Percentiles rank a stretch among this genome's conserved stretches.
These are phyloP conservation scores for Punctularia strigosozonata DNA, from an alignment of 768 basidiomycete species.

Conservation along the genomic window DNA sequence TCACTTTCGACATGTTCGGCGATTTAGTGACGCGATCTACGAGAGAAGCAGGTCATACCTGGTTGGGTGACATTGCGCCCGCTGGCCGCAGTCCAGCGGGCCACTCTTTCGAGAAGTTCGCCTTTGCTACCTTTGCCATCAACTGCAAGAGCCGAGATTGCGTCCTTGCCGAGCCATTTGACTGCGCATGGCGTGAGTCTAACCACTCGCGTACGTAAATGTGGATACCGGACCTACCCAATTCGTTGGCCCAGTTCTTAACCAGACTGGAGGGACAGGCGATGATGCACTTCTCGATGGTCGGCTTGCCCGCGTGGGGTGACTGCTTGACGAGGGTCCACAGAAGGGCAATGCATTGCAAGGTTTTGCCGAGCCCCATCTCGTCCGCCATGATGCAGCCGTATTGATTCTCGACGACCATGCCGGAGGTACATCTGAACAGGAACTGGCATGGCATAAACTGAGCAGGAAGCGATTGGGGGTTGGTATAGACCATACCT, in stretches of 20 bases:
- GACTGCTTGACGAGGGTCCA: slow-evolving; percentile 97
- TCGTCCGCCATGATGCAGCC: slow-evolving; percentile 99
- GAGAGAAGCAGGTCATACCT: slow-evolving; percentile 32
- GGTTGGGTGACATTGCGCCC: slow-evolving; percentile 89
- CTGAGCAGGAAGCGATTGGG: slow-evolving; percentile 4
- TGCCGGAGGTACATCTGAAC: slow-evolving; percentile 90
- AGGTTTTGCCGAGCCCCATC: slow-evolving; percentile 95
- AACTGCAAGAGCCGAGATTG: slow-evolving; percentile 74
- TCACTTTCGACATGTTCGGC: slow-evolving; percentile 38
- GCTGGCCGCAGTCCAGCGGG: slow-evolving; percentile 79
- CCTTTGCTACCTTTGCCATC: slow-evolving; percentile 89
- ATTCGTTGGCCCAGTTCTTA: slow-evolving; percentile 97
- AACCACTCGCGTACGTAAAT: background rate
- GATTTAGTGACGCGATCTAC: background rate
- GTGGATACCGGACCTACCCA: slow-evolving; percentile 39
- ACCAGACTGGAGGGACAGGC: slow-evolving; percentile 95
- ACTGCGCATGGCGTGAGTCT: slow-evolving; percentile 29
- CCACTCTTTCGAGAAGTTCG: slow-evolving; percentile 67
- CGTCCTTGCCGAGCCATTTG: slow-evolving; percentile 89
- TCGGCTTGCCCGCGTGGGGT: slow-evolving; percentile 71
- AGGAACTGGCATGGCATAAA: slow-evolving; percentile 52
- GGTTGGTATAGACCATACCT: slow-evolving; percentile 34
- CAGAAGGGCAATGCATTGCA: slow-evolving; percentile 91
- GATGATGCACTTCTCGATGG: slow-evolving; percentile 96
- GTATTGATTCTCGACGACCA: slow-evolving; percentile 82